These are phyloP conservation scores for Nitzschia inconspicua DNA, from an alignment of 108 stramenopile species.

Conservation along the genomic window DNA sequence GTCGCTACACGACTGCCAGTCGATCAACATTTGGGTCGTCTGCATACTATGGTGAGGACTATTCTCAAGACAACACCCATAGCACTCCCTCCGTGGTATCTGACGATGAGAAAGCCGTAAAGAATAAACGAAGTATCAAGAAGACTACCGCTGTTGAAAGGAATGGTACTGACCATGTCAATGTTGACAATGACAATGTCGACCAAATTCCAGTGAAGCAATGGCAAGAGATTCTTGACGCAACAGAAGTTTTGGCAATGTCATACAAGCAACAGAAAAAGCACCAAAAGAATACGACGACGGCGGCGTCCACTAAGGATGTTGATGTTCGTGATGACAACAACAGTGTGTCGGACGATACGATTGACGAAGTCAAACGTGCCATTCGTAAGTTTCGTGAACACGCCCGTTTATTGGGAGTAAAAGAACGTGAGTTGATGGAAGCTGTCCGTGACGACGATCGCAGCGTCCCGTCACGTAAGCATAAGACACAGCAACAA, in stretches of 20 bases:
- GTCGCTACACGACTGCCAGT: not conserved
- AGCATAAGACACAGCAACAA: not conserved
- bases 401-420: conserved; percentile 3
- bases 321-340: too few relatives aligned
- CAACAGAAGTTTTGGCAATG: conserved; percentile 16
- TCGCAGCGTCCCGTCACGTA: conserved; percentile 1
- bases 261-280: conserved; percentile 10
- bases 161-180: too few relatives aligned
- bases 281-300: not conserved
- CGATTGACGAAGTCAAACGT: conserved; percentile 9
- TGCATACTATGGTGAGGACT: too few relatives aligned
- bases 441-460: conserved; percentile 21
- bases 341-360: conserved; percentile 7
- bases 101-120: too few relatives aligned
- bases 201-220: conserved; percentile 1
- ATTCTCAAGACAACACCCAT: too few relatives aligned
- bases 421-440: conserved; percentile 12
- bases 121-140: too few relatives aligned
- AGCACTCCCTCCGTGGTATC: too few relatives aligned
- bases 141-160: too few relatives aligned
- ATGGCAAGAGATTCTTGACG: conserved; percentile 20
- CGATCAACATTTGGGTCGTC: too few relatives aligned
- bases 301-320: not conserved
- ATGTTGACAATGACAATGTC: too few relatives aligned
- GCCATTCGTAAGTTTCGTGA: conserved; percentile 15